phyloP scores from a whole-genome alignment of 257 asterid species.

The Verbena officinalis region DNA sequence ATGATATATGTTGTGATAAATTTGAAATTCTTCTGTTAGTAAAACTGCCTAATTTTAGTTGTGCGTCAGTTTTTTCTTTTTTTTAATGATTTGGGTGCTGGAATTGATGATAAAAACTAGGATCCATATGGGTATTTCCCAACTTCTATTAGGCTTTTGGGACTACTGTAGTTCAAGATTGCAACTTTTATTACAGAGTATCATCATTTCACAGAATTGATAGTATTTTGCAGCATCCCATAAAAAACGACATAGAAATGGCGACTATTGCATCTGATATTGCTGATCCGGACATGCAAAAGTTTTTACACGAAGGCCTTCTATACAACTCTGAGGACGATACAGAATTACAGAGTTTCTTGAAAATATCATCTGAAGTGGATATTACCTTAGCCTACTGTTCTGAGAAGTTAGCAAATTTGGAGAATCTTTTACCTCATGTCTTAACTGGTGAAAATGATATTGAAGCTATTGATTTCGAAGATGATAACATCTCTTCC shows the following conservation, averaged over 20 bases:
- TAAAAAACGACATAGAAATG: slow-evolving; percentile 23
- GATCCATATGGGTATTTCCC: background rate
- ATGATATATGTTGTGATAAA: slow-evolving; percentile 3
- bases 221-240: slow-evolving; percentile 14
- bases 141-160: background rate
- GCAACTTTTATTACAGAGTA: too few relatives aligned
- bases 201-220: too few relatives aligned
- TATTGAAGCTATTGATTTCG: slow-evolving; percentile 46
- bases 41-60: slow-evolving; percentile 18
- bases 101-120: slow-evolving; percentile 1
- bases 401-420: slow-evolving; percentile 64
- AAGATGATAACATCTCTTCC: slow-evolving; percentile 50
- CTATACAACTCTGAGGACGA: slow-evolving; percentile 21
- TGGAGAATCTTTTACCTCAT: slow-evolving; percentile 60
- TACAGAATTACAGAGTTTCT: slow-evolving; percentile 30
- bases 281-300: slow-evolving; percentile 37
- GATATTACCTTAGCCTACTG: slow-evolving; percentile 49
- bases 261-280: slow-evolving; percentile 24
- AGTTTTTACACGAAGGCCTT: slow-evolving; percentile 24
- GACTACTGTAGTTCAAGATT: background rate
- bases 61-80: background rate
- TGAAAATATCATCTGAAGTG: slow-evolving; percentile 48
- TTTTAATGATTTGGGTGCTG: slow-evolving; percentile 2
- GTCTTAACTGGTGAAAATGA: slow-evolving; percentile 51
- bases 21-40: slow-evolving; percentile 12